Conservation (phyloP, 371 early-diverging fungal species). For the Mortierella sp. region DNA sequence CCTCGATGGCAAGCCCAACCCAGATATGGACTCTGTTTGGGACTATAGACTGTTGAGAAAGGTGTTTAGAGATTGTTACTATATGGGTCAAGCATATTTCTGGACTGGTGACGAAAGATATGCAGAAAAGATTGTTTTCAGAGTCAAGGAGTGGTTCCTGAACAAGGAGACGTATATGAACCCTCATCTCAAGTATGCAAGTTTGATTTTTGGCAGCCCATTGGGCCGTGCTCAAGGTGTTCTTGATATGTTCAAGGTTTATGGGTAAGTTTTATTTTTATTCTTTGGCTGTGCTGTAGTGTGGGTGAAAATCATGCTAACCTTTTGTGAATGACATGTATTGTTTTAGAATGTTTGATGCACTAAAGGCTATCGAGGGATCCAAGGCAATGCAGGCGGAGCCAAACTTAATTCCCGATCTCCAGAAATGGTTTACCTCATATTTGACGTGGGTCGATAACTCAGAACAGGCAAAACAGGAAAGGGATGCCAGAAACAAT, state of each 20-base stretch:
- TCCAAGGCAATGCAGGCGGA: slow-evolving; percentile 34
- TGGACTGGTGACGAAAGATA: slow-evolving; percentile 58
- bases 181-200: slow-evolving; percentile 58
- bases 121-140: slow-evolving; percentile 48
- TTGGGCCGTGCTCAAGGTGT: slow-evolving; percentile 50
- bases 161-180: slow-evolving; percentile 60
- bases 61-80: slow-evolving; percentile 56
- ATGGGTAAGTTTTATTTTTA: slow-evolving; percentile 22
- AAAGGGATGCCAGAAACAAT: slow-evolving; percentile 52
- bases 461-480: slow-evolving; percentile 42
- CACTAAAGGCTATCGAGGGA: slow-evolving; percentile 35
- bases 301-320: neutral
- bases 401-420: slow-evolving; percentile 34
- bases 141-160: slow-evolving; percentile 61
- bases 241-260: slow-evolving; percentile 56
- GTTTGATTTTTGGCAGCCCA: slow-evolving; percentile 48
- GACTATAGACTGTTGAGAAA: slow-evolving; percentile 56
- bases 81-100: slow-evolving; percentile 57
- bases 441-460: slow-evolving; percentile 54
- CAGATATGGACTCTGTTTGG: slow-evolving; percentile 55
- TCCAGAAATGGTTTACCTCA: slow-evolving; percentile 43
- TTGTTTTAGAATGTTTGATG: slow-evolving; percentile 44
- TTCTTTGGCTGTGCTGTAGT: neutral
- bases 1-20: slow-evolving; percentile 58
- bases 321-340: neutral